Evolutionary conservation across 345 rosid genomes (phyloP).

Genomic region (Pseudoturritis turrita): DNA sequence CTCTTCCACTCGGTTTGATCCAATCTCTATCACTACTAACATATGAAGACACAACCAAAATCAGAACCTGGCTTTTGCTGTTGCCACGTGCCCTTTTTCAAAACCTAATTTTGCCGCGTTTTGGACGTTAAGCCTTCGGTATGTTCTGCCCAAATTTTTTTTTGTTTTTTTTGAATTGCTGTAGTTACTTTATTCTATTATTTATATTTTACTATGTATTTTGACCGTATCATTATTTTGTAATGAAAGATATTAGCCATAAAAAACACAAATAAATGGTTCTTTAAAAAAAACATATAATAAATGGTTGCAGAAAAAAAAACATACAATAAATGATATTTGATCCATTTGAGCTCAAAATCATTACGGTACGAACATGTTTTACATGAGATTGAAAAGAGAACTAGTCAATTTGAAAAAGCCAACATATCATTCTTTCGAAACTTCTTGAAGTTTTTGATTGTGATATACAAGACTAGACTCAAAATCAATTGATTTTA

Average conservation of each 20-base stretch:
- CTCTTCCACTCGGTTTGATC: constrained; percentile 8
- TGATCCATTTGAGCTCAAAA: not conserved
- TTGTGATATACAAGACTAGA: constrained; percentile 1
- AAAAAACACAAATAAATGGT: not conserved
- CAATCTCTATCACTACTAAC: constrained; percentile 9
- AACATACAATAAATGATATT: not conserved
- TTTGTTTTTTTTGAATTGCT: too few relatives aligned
- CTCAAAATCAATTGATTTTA: too few relatives aligned
- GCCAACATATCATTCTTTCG: constrained; percentile 5
- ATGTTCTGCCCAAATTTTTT: constrained; percentile 3
- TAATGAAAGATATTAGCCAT: too few relatives aligned
- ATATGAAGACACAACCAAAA: not conserved
- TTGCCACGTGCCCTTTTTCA: constrained; percentile 19
- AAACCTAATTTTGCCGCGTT: constrained; percentile 25
- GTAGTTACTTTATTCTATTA: not conserved
- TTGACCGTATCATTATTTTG: too few relatives aligned
- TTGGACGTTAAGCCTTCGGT: constrained; percentile 10
- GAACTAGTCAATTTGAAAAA: constrained; percentile 12
- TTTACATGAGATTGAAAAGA: not conserved
- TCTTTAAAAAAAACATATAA: too few relatives aligned
- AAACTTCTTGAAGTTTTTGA: constrained; percentile 3
- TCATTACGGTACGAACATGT: constrained; percentile 8
- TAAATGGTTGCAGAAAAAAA: too few relatives aligned
- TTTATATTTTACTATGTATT: not conserved
- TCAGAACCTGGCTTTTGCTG: not conserved